These are phyloP conservation scores for Coprinopsis sp. DNA, from an alignment of 768 basidiomycete species.

Conservation along the genomic window DNA sequence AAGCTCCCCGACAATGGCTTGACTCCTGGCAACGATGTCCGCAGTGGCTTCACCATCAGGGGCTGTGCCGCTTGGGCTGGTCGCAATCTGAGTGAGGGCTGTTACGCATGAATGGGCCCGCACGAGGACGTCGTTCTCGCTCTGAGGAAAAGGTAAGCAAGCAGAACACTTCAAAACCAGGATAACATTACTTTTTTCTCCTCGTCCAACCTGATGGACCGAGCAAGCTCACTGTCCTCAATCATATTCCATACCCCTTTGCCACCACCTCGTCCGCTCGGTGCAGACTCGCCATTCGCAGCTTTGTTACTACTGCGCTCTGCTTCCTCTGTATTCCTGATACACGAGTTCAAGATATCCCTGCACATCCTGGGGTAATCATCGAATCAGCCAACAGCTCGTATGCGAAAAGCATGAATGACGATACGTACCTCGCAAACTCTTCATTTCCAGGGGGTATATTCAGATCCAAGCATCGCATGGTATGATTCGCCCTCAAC, in stretches of 20 bases:
- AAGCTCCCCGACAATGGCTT: constrained; percentile 48
- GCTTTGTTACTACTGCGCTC: constrained; percentile 39
- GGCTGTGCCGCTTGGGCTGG: constrained; percentile 15
- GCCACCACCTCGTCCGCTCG: constrained; percentile 48
- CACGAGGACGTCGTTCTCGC: constrained; percentile 41
- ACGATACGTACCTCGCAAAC: constrained; percentile 54
- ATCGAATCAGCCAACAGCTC: constrained; percentile 9
- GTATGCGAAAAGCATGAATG: not conserved
- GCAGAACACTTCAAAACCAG: not conserved
- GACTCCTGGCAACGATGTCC: constrained; percentile 45
- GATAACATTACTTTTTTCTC: constrained; percentile 45
- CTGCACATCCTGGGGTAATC: constrained; percentile 61
- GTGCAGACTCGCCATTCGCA: constrained; percentile 15
- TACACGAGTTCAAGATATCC: constrained; percentile 85
- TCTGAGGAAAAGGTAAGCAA: constrained; percentile 20
- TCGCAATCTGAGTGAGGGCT: constrained; percentile 30
- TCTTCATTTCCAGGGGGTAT: constrained; percentile 83
- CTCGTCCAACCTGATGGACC: constrained; percentile 54
- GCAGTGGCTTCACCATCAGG: constrained; percentile 12
- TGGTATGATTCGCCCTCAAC: constrained; percentile 74
- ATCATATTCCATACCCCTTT: constrained; percentile 84
- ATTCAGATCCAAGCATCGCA: constrained; percentile 91
- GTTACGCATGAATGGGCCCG: constrained; percentile 42
- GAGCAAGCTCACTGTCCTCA: constrained; percentile 79
- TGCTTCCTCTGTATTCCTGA: constrained; percentile 90